Percentiles rank a stretch among this genome's conserved stretches.
Conservation (phyloP, 148 eudicot genomes). For the Rhododendron henanense region DNA sequence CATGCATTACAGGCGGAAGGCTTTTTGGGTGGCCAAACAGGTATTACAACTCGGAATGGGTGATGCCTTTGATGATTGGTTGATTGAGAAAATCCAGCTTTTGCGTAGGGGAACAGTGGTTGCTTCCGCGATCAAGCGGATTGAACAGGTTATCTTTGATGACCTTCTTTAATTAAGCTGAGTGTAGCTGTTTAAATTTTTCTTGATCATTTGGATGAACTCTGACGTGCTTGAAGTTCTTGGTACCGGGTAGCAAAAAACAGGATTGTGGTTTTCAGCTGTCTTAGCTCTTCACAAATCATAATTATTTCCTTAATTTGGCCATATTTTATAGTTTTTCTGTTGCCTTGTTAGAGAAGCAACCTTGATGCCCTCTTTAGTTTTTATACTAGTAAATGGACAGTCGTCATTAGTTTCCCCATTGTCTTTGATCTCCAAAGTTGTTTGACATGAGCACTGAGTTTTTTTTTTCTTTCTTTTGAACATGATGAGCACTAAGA, state of each 20-base stretch:
- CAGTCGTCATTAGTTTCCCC: not conserved
- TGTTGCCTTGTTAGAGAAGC: not conserved
- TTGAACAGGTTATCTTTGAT: constrained; percentile 65
- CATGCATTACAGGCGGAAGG: constrained; percentile 64
- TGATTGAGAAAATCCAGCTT: constrained; percentile 89
- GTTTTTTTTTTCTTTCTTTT: not conserved
- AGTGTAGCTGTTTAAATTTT: constrained; percentile 5
- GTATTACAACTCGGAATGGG: constrained; percentile 96
- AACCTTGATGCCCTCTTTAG: not conserved
- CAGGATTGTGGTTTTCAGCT: constrained; percentile 1
- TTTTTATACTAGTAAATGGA: not conserved
- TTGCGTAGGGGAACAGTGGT: constrained; percentile 80
- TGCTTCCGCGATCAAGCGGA: constrained; percentile 79
- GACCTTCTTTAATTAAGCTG: not conserved
- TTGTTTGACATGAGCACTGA: not conserved
- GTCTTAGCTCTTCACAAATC: not conserved
- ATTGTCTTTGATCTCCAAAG: not conserved
- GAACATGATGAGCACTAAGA: not conserved
- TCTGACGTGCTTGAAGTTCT: not conserved
- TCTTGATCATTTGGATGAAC: not conserved
- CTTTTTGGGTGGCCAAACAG: constrained; percentile 97
- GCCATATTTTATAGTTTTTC: not conserved
- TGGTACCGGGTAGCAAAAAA: constrained; percentile 9
- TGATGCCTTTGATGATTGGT: constrained; percentile 98
- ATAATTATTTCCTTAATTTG: not conserved